Evolutionary conservation across 208 protist genomes (phyloP).

Genomic region (Acanthamoeba quina): DNA sequence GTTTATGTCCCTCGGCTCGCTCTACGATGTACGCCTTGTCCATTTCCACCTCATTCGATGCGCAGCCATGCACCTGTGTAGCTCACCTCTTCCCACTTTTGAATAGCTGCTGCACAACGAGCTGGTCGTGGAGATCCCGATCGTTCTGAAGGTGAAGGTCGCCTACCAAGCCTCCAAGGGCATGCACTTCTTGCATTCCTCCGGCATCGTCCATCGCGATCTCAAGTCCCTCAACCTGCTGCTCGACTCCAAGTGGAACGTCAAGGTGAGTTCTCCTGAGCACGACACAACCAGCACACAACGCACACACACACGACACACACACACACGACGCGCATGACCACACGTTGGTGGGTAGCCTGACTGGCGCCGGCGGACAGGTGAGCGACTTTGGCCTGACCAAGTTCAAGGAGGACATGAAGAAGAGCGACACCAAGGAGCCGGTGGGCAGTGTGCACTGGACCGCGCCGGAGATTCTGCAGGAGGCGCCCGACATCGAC

Average conservation of each 20-base stretch:
- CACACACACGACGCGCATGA: neutral
- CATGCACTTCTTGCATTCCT: neutral
- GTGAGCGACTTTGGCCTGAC: conserved; percentile 68
- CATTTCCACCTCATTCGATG: neutral
- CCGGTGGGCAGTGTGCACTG: conserved; percentile 13
- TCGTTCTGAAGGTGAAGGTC: conserved; percentile 33
- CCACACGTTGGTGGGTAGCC: neutral
- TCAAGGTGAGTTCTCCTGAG: conserved; percentile 45
- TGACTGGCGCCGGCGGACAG: no score
- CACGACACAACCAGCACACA: conserved; percentile 49
- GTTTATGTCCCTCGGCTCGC: conserved; percentile 13
- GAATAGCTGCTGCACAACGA: conserved; percentile 4
- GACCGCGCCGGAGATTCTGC: conserved; percentile 9
- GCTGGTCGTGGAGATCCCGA: neutral
- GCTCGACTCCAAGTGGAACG: conserved; percentile 54
- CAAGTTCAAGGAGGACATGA: conserved; percentile 17
- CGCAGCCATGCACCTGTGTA: no score
- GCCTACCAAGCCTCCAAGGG: conserved; percentile 80
- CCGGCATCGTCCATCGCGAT: conserved; percentile 55
- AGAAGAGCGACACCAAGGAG: neutral
- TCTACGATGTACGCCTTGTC: neutral
- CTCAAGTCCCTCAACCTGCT: conserved; percentile 71
- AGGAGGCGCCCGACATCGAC: neutral
- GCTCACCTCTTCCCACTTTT: neutral
- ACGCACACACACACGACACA: neutral